These are phyloP conservation scores for Acanthamoeba castellanii DNA, from an alignment of 208 protist genomes.

Conservation along the genomic window DNA sequence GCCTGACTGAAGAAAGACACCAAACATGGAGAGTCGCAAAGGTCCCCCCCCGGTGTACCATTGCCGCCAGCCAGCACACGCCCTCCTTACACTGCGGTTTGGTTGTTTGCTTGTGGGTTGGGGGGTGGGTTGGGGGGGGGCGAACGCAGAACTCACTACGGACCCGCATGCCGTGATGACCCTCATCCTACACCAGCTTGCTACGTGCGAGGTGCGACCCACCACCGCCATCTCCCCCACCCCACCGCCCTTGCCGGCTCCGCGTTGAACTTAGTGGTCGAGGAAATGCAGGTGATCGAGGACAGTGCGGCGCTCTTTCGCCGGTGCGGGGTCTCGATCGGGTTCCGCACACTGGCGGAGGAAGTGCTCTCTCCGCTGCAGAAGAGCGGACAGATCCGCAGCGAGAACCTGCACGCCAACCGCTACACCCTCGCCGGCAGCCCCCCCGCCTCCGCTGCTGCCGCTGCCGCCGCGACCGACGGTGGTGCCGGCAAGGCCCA, in stretches of 20 bases:
- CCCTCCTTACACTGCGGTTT: neutral
- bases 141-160: neutral
- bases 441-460: neutral
- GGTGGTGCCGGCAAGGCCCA: neutral
- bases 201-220: neutral
- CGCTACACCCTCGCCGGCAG: slow-evolving; percentile 21
- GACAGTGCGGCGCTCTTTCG: slow-evolving; percentile 31
- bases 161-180: neutral
- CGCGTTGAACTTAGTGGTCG: neutral
- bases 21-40: too few species aligned
- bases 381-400: slow-evolving; percentile 48
- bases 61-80: neutral
- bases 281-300: slow-evolving; percentile 17
- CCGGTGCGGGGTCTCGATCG: neutral
- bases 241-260: neutral
- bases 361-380: slow-evolving; percentile 28
- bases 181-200: neutral
- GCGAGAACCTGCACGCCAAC: neutral
- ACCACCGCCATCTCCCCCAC: neutral
- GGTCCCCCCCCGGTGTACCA: too few species aligned
- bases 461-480: neutral
- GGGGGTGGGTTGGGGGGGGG: too few species aligned
- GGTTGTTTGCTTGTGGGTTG: too few species aligned
- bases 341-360: slow-evolving; percentile 8
- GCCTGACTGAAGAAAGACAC: too few species aligned